Evolutionary conservation across 164 flowering plant genomes (phyloP), one percentile per base, ranked within the genome.

Genomic region (Vitis cinerea): DNA sequence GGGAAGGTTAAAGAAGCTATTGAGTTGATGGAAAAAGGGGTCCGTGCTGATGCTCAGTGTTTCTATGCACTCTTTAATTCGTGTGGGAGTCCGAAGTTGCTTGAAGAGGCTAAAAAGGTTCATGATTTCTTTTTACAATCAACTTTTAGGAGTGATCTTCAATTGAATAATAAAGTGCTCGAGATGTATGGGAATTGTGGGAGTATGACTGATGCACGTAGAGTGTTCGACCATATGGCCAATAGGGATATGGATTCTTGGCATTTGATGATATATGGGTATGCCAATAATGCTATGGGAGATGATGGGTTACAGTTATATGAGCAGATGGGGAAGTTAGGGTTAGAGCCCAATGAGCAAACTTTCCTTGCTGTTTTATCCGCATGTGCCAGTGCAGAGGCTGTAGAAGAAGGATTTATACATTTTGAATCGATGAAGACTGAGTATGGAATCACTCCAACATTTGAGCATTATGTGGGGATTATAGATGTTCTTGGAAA

Each of bases 231-330:
- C 77, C 83, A 86, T 64, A 85, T 90, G 87, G 81, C 83, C 10
- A 89, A 84, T 29, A 81, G 83, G 75, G 78, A 79, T 69, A 68
- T 90, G 74, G 86, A 90, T 54, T 77, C 97, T 1, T 91, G 97
- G 94, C 84, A 90, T 77, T 70, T 84, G 78, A 83, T 87, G 93
- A 84, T 91, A 11, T 65, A 75, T 67, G 90, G 84, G 61, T 88
- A 79, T 80, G 93, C 89, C 0, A 61, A 65, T 12, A 91, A 87
- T 72, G 85, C 81, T 9, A 61, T 83, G 71, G 97, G 93, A 37
- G 97, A 91, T 78, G 94, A 91, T 50, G 97, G 90, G 8, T 74
- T 90, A 78, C 85, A 85, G 67, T 31, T 91, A 82, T 91, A 81
- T 81, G 91, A 90, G 64, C 81, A 86, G 81, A 87, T 90, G 97